Base-by-base conservation (phyloP, 106 monocot species). In the Gastrodia elata region DNA sequence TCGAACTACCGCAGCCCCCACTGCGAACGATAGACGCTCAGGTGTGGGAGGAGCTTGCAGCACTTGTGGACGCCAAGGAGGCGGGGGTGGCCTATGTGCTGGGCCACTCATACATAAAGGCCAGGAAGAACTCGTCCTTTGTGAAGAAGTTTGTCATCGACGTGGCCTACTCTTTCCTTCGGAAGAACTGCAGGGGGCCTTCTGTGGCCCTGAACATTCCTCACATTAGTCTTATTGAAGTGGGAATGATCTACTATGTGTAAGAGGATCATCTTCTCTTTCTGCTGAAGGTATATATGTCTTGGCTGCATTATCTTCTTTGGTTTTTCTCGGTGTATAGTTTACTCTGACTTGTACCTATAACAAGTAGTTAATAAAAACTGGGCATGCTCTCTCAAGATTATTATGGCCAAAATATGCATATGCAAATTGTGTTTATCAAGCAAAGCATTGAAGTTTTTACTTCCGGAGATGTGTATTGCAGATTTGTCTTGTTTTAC, bases 171-270 rank as follows among this genome's bases (percentile, higher is more conserved):
- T 94, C 94, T 57, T 94, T 94, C 74, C 84, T 94, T 14, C 64
- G 94, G 5, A 94, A 94, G 79, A 94, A 94, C 46, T 94, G 94
- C 82, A 82, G 94, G 75, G 94, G 94, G 0, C 90, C 94, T n/a
- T 82, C 90, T 6, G 90, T 94, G 13, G 86, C 90, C 9, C 67
- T 94, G 52, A 84, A 86, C 70, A 91, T 94, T 24, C 94, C 90
- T 52, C 94, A 94, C 74, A 88, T 94, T 28, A 94, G 94, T 58
- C 83, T 94, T 2, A 88, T 94, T 39, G 94, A 94, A 77, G 94
- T 94, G 13, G 94, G 94, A 34, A 94, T 94, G 94, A 87, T 94
- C 43, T 94, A 94, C 68, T 91, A 94, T 77, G 94, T 94, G 14
- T 94, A 87, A 76, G n/a, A n/a, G n/a, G n/a, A n/a, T n/a, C n/a